These are phyloP conservation scores for Aspergillus eucalypticola DNA, from an alignment of 2,329 filamentous ascomycete genomes.

Conservation along the genomic window DNA sequence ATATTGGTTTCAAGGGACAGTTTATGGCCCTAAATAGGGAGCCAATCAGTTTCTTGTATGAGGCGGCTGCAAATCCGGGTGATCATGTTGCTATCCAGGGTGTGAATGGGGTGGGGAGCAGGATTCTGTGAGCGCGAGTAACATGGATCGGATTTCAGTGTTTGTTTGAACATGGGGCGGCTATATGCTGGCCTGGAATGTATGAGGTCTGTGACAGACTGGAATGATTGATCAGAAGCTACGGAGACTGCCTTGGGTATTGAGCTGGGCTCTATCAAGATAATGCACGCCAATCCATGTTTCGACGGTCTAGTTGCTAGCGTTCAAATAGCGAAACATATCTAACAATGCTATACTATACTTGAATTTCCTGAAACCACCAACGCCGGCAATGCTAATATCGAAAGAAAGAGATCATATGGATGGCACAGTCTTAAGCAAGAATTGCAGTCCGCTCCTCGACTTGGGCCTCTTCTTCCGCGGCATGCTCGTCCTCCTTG, in stretches of 20 bases:
- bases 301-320: constrained; percentile 16
- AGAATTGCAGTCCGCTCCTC: constrained; percentile 20
- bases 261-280: constrained; percentile 12
- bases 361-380: constrained; percentile 10
- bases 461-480: constrained; percentile 28
- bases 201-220: neutral
- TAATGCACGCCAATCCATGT: constrained; percentile 7
- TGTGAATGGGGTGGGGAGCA: constrained; percentile 40
- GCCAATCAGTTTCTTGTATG: constrained; percentile 84
- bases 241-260: neutral
- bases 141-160: neutral
- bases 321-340: neutral
- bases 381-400: constrained; percentile 31
- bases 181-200: neutral
- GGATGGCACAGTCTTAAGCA: constrained; percentile 6
- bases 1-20: constrained; percentile 90
- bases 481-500: constrained; percentile 33
- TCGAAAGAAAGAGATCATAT: neutral
- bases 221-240: neutral
- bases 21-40: constrained; percentile 85
- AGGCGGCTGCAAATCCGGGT: constrained; percentile 85
- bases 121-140: constrained; percentile 41
- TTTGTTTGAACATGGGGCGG: neutral
- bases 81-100: constrained; percentile 67
- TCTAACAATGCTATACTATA: constrained; percentile 3